phyloP scores from a whole-genome alignment of 108 stramenopile genomes.

The Aurantiochytrium sp. region DNA sequence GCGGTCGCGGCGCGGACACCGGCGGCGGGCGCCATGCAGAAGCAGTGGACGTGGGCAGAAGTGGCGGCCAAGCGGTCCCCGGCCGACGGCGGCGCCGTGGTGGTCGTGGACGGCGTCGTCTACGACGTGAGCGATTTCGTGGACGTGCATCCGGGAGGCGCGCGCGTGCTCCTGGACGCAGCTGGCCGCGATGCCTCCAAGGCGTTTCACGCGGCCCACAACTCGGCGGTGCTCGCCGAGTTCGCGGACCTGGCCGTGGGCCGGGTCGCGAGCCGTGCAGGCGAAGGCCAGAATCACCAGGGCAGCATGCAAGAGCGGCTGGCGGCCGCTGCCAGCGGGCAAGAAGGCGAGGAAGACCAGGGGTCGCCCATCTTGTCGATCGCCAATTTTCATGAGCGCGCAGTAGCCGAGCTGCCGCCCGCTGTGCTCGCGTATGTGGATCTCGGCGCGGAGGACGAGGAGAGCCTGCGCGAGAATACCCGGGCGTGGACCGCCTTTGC shows the following conservation, averaged over 20 bases:
- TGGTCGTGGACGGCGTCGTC: slow-evolving; percentile 80
- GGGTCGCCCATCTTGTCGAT: background rate
- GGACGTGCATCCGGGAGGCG: background rate
- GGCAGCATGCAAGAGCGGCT: background rate
- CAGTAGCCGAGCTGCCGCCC: background rate
- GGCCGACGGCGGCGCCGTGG: slow-evolving; percentile 84
- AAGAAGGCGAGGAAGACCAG: background rate
- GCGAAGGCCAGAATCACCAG: background rate
- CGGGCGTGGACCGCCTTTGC: background rate
- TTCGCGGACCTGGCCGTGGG: background rate
- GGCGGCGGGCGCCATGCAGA: too few species aligned
- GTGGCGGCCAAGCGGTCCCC: slow-evolving; percentile 72
- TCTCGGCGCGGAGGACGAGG: background rate
- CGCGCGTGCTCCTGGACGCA: background rate
- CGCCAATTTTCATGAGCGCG: background rate
- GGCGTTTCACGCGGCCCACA: background rate
- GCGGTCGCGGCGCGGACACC: too few species aligned
- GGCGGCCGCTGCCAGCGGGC: background rate
- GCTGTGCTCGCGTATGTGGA: background rate
- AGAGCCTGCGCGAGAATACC: background rate
- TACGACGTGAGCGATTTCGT: slow-evolving; percentile 74
- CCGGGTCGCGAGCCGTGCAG: background rate
- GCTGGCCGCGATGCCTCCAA: background rate
- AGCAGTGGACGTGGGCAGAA: background rate
- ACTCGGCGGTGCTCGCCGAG: background rate